Conservation (phyloP, 306 rosid species). For the Carpinus fangiana region DNA sequence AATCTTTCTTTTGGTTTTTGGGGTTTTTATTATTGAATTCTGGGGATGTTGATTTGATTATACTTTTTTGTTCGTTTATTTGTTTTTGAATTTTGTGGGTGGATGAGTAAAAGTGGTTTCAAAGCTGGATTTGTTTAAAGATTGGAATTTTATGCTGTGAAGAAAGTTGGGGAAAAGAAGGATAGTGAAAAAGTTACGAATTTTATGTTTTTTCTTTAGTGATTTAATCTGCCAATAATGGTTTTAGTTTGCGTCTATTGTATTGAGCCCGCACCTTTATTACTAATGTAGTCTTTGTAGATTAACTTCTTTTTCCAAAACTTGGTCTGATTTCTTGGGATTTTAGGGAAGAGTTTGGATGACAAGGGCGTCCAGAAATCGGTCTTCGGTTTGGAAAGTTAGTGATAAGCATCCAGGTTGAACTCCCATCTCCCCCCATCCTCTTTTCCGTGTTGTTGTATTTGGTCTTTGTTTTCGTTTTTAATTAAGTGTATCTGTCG, state of each 20-base stretch:
- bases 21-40: constrained; percentile 2
- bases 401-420: constrained; percentile 91
- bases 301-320: constrained; percentile 1
- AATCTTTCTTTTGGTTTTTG: background rate
- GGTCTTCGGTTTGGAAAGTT: constrained; percentile 92
- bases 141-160: background rate
- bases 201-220: background rate
- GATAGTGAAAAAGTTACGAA: background rate
- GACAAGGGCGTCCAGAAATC: constrained; percentile 75
- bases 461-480: background rate
- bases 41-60: background rate
- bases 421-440: constrained; percentile 5
- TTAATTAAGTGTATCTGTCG: constrained; percentile 9
- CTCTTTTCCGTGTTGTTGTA: background rate
- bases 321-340: constrained; percentile 30
- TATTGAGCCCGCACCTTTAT: background rate
- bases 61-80: background rate
- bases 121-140: background rate
- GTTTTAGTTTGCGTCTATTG: background rate
- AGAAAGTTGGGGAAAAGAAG: background rate
- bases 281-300: too few relatives aligned
- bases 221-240: background rate
- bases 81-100: background rate
- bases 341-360: constrained; percentile 85
- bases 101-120: background rate